phyloP scores from a whole-genome alignment of 306 rosid species.

The Vachellia pachyceras region DNA sequence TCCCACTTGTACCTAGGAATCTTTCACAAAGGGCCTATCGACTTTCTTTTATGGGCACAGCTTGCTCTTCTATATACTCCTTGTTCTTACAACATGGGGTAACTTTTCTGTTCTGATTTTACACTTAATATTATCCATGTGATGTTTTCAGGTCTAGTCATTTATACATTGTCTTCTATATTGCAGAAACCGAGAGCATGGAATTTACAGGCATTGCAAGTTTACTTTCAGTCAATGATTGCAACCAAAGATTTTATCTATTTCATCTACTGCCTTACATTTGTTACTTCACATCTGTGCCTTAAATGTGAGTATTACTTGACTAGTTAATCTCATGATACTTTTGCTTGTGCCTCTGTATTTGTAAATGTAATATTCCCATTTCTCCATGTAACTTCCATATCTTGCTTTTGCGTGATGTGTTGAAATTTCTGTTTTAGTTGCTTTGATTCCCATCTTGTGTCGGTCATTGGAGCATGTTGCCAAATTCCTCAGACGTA shows the following conservation, averaged over 20 bases:
- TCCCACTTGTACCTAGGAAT: conserved; percentile 75
- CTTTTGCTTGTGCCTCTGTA: neutral
- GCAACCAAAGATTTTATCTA: conserved; percentile 84
- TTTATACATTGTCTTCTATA: conserved; percentile 31
- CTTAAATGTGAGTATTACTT: conserved; percentile 72
- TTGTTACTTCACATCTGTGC: conserved; percentile 80
- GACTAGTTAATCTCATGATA: conserved; percentile 25
- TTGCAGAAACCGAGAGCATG: conserved; percentile 92
- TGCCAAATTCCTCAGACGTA: conserved; percentile 93
- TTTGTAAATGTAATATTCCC: conserved; percentile 3
- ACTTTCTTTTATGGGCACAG: conserved; percentile 88
- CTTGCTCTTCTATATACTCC: conserved; percentile 79
- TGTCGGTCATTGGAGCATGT: conserved; percentile 87
- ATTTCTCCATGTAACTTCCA: conserved; percentile 9
- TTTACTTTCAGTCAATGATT: conserved; percentile 76
- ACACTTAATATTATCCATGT: conserved; percentile 12
- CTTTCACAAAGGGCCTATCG: conserved; percentile 90
- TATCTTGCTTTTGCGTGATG: conserved; percentile 32
- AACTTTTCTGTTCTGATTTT: conserved; percentile 37
- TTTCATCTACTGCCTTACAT: conserved; percentile 80
- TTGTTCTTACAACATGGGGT: conserved; percentile 86
- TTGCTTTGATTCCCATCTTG: conserved; percentile 85
- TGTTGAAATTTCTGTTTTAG: conserved; percentile 59
- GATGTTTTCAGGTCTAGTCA: conserved; percentile 15
- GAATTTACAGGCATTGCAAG: conserved; percentile 91